These are phyloP conservation scores for Boletus subcaerulescens DNA, from an alignment of 768 basidiomycete genomes.

Conservation along the genomic window DNA sequence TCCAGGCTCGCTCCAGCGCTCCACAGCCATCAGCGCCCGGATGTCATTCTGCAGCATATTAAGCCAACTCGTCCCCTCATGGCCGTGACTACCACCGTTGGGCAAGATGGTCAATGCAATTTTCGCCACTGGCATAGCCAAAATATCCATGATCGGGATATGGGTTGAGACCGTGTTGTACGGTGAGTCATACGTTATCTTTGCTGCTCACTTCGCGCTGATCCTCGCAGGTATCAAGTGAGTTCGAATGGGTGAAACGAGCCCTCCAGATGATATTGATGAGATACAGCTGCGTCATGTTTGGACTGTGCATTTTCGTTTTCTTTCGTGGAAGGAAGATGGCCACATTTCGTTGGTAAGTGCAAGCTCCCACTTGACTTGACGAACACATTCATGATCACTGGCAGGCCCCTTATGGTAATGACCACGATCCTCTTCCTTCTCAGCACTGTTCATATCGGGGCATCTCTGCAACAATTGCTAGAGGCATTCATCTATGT, in stretches of 20 bases:
- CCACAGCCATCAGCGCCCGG: no score
- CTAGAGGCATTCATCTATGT: conserved; percentile 1
- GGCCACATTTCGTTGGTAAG: neutral
- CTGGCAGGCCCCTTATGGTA: neutral
- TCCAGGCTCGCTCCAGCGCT: no score
- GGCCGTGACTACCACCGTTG: neutral
- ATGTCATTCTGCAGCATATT: no score
- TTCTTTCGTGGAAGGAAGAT: neutral
- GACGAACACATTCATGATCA: neutral
- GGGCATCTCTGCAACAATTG: neutral
- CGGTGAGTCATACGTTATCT: neutral
- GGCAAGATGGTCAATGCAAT: neutral
- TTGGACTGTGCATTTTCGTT: neutral
- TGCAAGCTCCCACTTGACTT: neutral
- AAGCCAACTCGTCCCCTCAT: no score
- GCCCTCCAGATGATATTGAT: neutral
- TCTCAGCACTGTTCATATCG: neutral
- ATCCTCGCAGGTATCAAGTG: neutral
- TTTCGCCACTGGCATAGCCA: neutral
- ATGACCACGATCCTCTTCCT: neutral
- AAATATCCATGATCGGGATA: neutral
- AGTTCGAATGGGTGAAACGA: neutral
- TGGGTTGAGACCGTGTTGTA: neutral
- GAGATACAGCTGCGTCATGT: neutral
- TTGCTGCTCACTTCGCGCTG: neutral